Evolutionary conservation across 106 monocot species (phyloP), one percentile per base, ranked within the genome.

Genomic region (Hemerocallis citrina): DNA sequence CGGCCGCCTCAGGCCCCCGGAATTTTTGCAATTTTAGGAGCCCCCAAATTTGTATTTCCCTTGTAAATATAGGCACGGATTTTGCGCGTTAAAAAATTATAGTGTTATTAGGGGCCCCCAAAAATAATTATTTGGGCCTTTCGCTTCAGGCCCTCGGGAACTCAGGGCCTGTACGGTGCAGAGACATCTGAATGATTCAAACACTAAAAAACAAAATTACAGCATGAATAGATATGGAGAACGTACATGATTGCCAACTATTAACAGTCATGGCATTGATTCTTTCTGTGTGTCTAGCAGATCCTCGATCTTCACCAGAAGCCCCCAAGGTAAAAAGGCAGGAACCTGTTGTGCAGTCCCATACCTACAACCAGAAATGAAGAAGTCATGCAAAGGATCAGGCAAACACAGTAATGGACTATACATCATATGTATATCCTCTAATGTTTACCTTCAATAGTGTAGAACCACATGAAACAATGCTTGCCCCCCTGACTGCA

Each of bases 271-370:
- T 92, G 33, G 86, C 74, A 75, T 69, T 86, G 52, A 92, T 92
- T 56, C 78, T 83, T 64, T 83, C 59, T 16, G 74, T 63, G 61
- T 92, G 92, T 64, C 92, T 86, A 74, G 66, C 58, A 50, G 61
- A 66, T 58, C 71, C 51, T 58, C 47, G 74, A 30, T 75, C 77
- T 66, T 79, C 71, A 75, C 44, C 47, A 48, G 15, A 19, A 51
- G 69, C 61, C 34, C 92, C 92, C 59, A 92, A 64, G 1, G 86
- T 86, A 73, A 72, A 92, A 52, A 92, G 86, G 54, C 92, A 92
- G 51, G 92, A 92, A 68, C 92, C 92, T 66, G 92, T 92, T 38
- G 70, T 92, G 64, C 86, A 86, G 69, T 92, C 92, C 92, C 92
- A 92, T 6, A 92, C 83, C 92, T 86, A 73, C 49, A 57, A 62